Conservation (phyloP, 345 rosid genomes). For the Eucalyptus leucophloia region DNA sequence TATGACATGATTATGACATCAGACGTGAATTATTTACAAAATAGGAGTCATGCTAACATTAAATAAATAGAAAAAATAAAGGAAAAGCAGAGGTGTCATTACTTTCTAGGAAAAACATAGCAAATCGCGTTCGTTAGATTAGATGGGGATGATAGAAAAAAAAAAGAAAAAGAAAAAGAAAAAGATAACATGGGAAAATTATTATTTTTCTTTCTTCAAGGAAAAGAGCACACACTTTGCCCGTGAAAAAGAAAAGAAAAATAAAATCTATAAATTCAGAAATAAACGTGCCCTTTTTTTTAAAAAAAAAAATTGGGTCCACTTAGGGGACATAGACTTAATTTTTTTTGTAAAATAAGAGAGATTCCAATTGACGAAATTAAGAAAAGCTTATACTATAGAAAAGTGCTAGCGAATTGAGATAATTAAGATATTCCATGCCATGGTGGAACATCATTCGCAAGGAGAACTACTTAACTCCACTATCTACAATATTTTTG, state of each 20-base stretch:
- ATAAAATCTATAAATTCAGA: too few relatives aligned
- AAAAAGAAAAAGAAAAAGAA: too few relatives aligned
- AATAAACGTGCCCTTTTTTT: too few relatives aligned
- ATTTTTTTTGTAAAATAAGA: background rate
- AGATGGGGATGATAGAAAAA: too few relatives aligned
- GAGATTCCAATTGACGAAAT: background rate
- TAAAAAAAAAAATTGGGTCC: too few relatives aligned
- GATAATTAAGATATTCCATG: too few relatives aligned
- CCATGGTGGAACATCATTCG: rapidly evolving
- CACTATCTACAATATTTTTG: background rate
- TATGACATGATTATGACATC: background rate
- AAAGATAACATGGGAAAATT: background rate
- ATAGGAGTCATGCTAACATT: background rate
- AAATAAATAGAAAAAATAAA: background rate
- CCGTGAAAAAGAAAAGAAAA: too few relatives aligned
- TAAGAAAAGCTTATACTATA: background rate
- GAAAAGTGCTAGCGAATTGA: background rate
- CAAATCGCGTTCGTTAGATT: background rate
- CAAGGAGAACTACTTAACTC: background rate
- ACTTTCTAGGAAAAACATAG: background rate
- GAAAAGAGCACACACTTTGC: too few relatives aligned
- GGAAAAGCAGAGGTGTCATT: background rate
- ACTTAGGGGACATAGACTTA: too few relatives aligned
- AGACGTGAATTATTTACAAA: background rate
- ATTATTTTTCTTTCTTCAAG: too few relatives aligned